Evolutionary conservation across 768 basidiomycete genomes (phyloP).

Genomic region (Inosperma sp.): DNA sequence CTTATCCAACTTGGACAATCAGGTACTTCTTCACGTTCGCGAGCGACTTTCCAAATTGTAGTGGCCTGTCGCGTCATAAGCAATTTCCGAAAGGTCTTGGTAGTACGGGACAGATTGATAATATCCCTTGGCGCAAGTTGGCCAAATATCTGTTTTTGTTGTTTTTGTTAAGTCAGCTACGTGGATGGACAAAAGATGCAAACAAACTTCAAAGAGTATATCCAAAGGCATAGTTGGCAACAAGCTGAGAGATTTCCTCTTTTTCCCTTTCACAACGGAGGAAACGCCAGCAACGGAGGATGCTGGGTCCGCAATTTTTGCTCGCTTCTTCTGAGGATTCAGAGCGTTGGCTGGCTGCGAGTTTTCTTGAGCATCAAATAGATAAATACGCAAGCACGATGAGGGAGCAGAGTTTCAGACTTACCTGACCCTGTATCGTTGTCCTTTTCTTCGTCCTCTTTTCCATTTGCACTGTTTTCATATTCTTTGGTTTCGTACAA

Average conservation of each 20-base stretch:
- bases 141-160: conserved; percentile 22
- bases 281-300: neutral
- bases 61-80: conserved; percentile 16
- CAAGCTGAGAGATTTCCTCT: conserved; percentile 10
- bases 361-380: too few species aligned
- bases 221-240: conserved; percentile 27
- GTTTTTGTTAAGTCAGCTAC: neutral
- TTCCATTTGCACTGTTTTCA: too few species aligned
- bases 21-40: conserved; percentile 16
- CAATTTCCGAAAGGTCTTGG: conserved; percentile 20
- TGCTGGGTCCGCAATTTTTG: neutral
- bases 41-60: conserved; percentile 24
- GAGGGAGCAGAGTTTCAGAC: too few species aligned
- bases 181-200: neutral
- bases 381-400: too few species aligned
- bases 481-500: too few species aligned
- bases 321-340: neutral
- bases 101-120: conserved; percentile 21
- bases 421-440: too few species aligned
- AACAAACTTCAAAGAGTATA: conserved; percentile 22
- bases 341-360: too few species aligned
- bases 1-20: conserved; percentile 21
- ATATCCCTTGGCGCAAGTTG: conserved; percentile 24
- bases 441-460: too few species aligned
- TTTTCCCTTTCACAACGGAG: neutral